These are phyloP conservation scores for Fusarium scirpi DNA, from an alignment of 2,329 filamentous ascomycete species.

Conservation along the genomic window DNA sequence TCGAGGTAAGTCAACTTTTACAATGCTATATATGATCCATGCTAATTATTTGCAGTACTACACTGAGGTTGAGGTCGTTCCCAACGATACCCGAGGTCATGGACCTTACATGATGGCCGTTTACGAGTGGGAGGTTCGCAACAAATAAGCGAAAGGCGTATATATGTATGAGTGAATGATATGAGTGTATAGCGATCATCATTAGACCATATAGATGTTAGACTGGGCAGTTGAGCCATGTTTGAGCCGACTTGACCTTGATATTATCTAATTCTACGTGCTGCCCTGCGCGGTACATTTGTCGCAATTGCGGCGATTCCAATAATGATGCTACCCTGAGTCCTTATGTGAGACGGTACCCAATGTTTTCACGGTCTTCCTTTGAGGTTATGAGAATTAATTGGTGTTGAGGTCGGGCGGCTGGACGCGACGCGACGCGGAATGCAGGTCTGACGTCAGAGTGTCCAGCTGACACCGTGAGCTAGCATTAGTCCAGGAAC, in stretches of 20 bases:
- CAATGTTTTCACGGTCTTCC: accelerated
- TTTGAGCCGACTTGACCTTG: background rate
- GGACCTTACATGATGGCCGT: constrained; percentile 49
- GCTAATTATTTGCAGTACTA: constrained; percentile 42
- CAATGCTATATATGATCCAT: no score
- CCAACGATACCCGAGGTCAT: constrained; percentile 48
- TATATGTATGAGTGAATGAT: constrained; percentile 1
- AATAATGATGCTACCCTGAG: accelerated
- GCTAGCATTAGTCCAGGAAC: background rate
- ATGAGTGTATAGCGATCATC: background rate
- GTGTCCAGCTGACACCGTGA: background rate
- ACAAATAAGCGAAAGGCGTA: constrained; percentile 6
- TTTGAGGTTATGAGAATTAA: background rate
- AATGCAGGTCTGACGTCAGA: background rate
- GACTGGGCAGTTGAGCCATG: background rate
- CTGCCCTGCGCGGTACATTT: background rate
- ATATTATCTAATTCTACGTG: background rate
- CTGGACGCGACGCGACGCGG: background rate
- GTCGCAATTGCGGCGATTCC: accelerated
- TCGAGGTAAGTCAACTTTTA: constrained; percentile 55
- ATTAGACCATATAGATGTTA: constrained; percentile 15
- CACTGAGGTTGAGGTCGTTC: constrained; percentile 42
- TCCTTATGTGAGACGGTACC: background rate
- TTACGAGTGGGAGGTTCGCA: constrained; percentile 46
- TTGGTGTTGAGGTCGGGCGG: background rate